Evolutionary conservation across 1,139 yeast genomes (phyloP), one percentile per base, ranked within the genome.

Genomic region (Suhomyces panamericanus): DNA sequence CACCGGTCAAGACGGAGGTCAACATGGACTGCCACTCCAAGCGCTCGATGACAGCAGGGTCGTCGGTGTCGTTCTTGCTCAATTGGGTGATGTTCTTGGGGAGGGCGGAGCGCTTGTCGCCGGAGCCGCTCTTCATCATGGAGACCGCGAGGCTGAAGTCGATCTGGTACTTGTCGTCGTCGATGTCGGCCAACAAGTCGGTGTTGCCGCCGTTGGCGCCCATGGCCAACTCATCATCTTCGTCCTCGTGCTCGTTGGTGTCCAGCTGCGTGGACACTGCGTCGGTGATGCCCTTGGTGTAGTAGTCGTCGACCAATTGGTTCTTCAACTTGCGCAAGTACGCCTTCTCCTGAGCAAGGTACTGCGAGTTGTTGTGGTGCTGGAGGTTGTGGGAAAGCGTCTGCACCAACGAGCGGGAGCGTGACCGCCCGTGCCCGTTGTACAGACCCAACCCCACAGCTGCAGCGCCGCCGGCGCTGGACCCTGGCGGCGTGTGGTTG

Each of bases 1-100:
- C 99, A 51, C 99, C 98, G 2, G 95, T 91, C 32, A 93, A 75
- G 2, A 93, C 99, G 4, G 93, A 80, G 3, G 88, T 79, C 38
- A 93, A 73, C 96, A 93, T 89, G 0, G 95, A 81, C 63, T 93
- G 98, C 99, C 99, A 93, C 66, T 91, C 97, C 24, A 91, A 73
- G 40, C 99, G 73, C 61, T 90, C 98, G 26, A 83, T 63, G 16
- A 88, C 82, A 17, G 78, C 77, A 2, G 87, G 86, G 53, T 85
- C 87, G 43, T 78, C 75, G 8, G 74, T 74, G 31, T 67, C 68
- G 36, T 75, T 74, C 38, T 68, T 67, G 46, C 69, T 66, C 35
- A 78, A 57, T 38, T 72, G 67, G 26, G 78, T 70, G 37, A 72
- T 60, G 46, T 70, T 64, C 33, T 70, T 68, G 41, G 61, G 64